These are phyloP conservation scores for Plenodomus lindquistii DNA, from an alignment of 2,329 filamentous ascomycete species.

Conservation along the genomic window DNA sequence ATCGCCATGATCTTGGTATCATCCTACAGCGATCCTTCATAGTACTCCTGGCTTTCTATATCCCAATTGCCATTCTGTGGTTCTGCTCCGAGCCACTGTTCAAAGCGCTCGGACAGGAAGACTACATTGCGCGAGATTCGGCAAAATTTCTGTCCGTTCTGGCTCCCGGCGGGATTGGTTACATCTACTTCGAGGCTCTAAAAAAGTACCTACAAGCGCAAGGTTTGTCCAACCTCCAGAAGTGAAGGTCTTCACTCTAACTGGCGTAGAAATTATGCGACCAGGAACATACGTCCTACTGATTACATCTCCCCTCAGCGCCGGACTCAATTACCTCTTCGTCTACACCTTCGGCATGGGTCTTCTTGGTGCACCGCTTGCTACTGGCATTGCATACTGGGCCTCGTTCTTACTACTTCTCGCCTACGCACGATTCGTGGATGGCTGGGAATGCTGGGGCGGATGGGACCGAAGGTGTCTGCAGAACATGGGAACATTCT, in stretches of 20 bases:
- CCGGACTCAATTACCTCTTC: conserved; percentile 66
- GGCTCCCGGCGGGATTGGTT: conserved; percentile 80
- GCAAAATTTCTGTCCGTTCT: conserved; percentile 73
- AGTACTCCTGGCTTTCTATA: conserved; percentile 72
- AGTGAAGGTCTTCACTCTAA: conserved; percentile 7
- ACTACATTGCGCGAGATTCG: conserved; percentile 74
- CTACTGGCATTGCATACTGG: conserved; percentile 87
- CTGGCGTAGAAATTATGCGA: conserved; percentile 60
- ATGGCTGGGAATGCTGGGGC: conserved; percentile 78
- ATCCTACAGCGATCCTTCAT: conserved; percentile 77
- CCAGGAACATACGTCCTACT: conserved; percentile 66
- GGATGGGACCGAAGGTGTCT: conserved; percentile 68
- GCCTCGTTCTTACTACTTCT: conserved; percentile 76
- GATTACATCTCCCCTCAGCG: conserved; percentile 64
- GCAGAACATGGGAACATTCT: conserved; percentile 71
- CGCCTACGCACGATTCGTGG: conserved; percentile 71
- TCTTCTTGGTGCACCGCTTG: conserved; percentile 77
- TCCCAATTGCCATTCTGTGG: conserved; percentile 75
- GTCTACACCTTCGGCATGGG: conserved; percentile 73
- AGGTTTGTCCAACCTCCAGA: conserved; percentile 41
- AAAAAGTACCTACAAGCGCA: conserved; percentile 64
- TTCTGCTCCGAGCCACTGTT: conserved; percentile 75
- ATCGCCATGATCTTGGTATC: conserved; percentile 77
- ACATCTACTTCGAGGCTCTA: conserved; percentile 84
- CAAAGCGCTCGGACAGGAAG: conserved; percentile 73